These are phyloP conservation scores for Biancaea sappan DNA, from an alignment of 306 rosid genomes.

Conservation along the genomic window DNA sequence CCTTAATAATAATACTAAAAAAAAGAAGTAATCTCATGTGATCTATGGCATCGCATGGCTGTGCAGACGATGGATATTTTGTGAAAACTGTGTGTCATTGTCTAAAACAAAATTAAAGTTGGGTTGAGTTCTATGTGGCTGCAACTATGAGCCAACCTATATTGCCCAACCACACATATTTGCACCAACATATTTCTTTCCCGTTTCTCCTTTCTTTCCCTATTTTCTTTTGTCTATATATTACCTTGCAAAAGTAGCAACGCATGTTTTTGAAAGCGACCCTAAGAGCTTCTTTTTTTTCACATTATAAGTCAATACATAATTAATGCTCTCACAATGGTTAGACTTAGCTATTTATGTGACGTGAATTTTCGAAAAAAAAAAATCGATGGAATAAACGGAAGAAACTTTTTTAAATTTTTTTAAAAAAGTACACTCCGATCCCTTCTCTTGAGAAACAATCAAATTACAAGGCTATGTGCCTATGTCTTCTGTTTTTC, in stretches of 20 bases:
- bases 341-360: too few species aligned
- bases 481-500: too few species aligned
- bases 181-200: not conserved
- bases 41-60: not conserved
- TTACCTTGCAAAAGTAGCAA: not conserved
- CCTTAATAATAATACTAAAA: not conserved
- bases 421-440: too few species aligned
- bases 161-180: not conserved
- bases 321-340: too few species aligned
- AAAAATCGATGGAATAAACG: too few species aligned
- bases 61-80: not conserved
- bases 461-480: too few species aligned
- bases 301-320: too few species aligned
- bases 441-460: too few species aligned
- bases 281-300: too few species aligned
- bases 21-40: too few species aligned
- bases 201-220: not conserved
- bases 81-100: not conserved
- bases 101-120: not conserved
- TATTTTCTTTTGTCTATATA: not conserved
- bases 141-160: not conserved
- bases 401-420: too few species aligned
- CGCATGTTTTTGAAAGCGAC: not conserved
- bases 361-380: too few species aligned
- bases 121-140: constrained; percentile 19